Conservation (phyloP, 2,329 filamentous ascomycete species). For the Alternaria arborescens region DNA sequence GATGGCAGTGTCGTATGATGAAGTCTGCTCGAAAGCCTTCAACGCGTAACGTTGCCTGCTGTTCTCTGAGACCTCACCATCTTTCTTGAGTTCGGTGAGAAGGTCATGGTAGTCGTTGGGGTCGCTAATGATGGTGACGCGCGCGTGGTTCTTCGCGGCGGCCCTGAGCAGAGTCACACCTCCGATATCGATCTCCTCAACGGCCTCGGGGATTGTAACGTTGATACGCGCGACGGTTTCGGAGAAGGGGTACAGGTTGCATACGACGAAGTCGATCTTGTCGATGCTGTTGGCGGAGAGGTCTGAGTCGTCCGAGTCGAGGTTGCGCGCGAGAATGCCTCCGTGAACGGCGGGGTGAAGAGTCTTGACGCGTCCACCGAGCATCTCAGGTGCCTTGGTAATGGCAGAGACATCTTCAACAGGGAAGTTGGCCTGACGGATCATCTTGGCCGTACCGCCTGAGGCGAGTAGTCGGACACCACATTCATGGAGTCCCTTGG, state of each 20-base stretch:
- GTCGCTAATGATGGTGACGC: slow-evolving; percentile 95
- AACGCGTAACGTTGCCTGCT: slow-evolving; percentile 90
- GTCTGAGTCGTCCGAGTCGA: slow-evolving; percentile 96
- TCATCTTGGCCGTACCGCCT: slow-evolving; percentile 94
- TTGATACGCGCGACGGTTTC: slow-evolving; percentile 97
- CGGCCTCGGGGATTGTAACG: slow-evolving; percentile 93
- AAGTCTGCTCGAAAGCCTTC: slow-evolving; percentile 98
- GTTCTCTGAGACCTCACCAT: slow-evolving; percentile 83
- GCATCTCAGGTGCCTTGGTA: slow-evolving; percentile 94
- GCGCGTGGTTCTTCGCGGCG: slow-evolving; percentile 95
- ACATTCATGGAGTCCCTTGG: slow-evolving; percentile 50
- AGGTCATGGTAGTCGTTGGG: slow-evolving; percentile 94
- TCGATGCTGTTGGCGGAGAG: slow-evolving; percentile 64
- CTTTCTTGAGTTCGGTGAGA: slow-evolving; percentile 84
- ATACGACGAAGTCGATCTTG: slow-evolving; percentile 65
- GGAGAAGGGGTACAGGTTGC: slow-evolving; percentile 99
- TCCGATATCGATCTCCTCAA: slow-evolving; percentile 97
- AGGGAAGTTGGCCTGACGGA: slow-evolving; percentile 92
- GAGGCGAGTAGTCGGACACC: slow-evolving; percentile 77
- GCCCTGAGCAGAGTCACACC: slow-evolving; percentile 96
- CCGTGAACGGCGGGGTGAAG: slow-evolving; percentile 88
- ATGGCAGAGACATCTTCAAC: slow-evolving; percentile 99
- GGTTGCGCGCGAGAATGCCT: slow-evolving; percentile 90
- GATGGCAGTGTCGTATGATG: slow-evolving; percentile 94
- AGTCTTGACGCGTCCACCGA: slow-evolving; percentile 91